phyloP scores from a whole-genome alignment of 78 protist genomes.

The Guillardia theta region DNA sequence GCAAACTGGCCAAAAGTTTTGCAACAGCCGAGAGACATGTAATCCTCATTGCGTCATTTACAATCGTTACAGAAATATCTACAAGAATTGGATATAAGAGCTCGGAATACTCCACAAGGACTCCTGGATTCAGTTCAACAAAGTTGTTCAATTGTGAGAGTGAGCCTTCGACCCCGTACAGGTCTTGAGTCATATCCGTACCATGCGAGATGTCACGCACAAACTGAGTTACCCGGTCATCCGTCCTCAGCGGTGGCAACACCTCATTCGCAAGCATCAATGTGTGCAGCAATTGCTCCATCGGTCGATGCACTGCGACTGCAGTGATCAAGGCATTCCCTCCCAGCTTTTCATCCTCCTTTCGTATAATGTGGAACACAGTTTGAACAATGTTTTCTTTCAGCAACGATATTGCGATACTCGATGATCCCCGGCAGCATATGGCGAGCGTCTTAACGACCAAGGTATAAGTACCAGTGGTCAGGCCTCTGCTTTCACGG shows the following conservation, averaged over 20 bases:
- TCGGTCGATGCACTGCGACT: neutral
- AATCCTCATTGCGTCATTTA: neutral
- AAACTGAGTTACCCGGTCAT: neutral
- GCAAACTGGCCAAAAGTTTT: neutral
- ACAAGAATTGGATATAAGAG: neutral
- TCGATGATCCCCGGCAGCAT: neutral
- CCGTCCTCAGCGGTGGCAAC: slow-evolving; percentile 43
- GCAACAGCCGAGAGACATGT: slow-evolving; percentile 10
- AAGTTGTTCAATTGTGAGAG: neutral
- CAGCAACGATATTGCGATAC: neutral
- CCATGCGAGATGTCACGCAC: neutral
- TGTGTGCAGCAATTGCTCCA: neutral
- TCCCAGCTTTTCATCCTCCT: neutral
- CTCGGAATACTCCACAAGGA: neutral
- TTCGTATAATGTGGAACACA: neutral
- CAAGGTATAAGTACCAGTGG: neutral
- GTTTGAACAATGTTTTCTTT: neutral
- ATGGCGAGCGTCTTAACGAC: neutral
- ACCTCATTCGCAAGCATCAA: slow-evolving; percentile 29
- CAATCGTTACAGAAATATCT: neutral
- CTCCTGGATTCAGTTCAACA: neutral
- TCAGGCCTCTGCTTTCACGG: neutral
- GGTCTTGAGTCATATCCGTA: neutral
- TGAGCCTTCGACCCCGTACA: neutral
- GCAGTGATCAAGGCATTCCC: neutral